A percentile compares a stretch with the other conserved stretches of the same genome.
These are phyloP conservation scores for Hirsutella minnesotensis DNA, from an alignment of 2,329 filamentous ascomycete species.

Conservation along the genomic window DNA sequence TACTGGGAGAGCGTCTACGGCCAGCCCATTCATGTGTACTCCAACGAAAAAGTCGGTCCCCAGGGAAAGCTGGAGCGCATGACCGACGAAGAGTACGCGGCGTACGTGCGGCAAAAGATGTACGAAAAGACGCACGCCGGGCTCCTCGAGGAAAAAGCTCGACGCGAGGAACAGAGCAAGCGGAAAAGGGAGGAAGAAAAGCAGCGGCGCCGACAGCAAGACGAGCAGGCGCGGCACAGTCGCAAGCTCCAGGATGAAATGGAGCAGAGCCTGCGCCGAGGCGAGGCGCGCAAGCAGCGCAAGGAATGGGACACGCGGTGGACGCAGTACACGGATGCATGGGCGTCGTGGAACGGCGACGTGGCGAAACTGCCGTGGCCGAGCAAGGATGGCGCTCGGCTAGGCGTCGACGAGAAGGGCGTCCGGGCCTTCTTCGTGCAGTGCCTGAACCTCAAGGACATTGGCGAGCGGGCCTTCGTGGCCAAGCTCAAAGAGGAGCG, in stretches of 20 bases:
- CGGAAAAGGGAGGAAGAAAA: slow-evolving; percentile 39
- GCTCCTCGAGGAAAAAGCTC: slow-evolving; percentile 62
- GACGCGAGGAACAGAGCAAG: slow-evolving; percentile 40
- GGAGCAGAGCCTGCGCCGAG: slow-evolving; percentile 55
- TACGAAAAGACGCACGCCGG: slow-evolving; percentile 91
- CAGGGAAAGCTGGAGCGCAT: slow-evolving; percentile 62
- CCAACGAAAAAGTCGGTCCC: slow-evolving; percentile 31
- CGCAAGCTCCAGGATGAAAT: slow-evolving; percentile 49
- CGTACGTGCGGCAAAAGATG: slow-evolving; percentile 78
- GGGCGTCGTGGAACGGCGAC: slow-evolving; percentile 42
- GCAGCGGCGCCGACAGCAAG: slow-evolving; percentile 24
- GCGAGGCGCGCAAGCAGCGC: slow-evolving; percentile 47
- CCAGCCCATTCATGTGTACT: slow-evolving; percentile 79
- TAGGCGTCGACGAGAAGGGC: slow-evolving; percentile 43
- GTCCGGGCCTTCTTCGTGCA: slow-evolving; percentile 59
- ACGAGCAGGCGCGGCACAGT: slow-evolving; percentile 10
- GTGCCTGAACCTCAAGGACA: slow-evolving; percentile 28
- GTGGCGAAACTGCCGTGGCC: slow-evolving; percentile 56
- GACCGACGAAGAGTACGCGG: slow-evolving; percentile 85
- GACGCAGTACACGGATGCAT: slow-evolving; percentile 51
- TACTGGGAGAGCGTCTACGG: slow-evolving; percentile 98
- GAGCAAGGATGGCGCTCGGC: slow-evolving; percentile 43
- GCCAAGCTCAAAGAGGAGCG: slow-evolving; percentile 66
- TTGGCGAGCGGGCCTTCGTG: slow-evolving; percentile 33
- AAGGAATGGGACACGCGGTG: slow-evolving; percentile 49